Evolutionary conservation across 1,139 yeast genomes (phyloP), one percentile per base, ranked within the genome.

Genomic region (Pneumocystis carinii): DNA sequence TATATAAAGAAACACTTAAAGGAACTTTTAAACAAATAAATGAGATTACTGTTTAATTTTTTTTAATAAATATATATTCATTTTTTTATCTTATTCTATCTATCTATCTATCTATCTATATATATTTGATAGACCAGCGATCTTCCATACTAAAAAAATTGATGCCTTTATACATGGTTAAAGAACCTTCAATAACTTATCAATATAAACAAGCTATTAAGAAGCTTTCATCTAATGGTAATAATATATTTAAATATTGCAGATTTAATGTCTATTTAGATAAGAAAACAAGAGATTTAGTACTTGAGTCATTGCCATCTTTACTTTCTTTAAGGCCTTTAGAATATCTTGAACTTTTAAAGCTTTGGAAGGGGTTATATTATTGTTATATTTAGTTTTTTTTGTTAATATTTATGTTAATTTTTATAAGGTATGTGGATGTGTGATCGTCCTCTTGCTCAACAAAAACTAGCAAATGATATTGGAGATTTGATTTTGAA

Each of bases 1-100:
- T 92, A 74, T 94, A 97, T 97, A 90, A 90, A 77, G 98, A 94
- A 76, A 88, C 86, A 72, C 78, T 90, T 69, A 85, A 85, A 71
- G 97, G 97, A 62, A 85, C 85, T 71, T 92, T 98, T 98, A 97
- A 90, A 76, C 80, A 89, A 67, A 96, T 97, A 42, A 97, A 97
- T 63, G 94, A 86, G 72, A 92, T 92, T 68, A 92, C 87, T 70
- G 94, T 87, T 75, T 87, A 76, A 69, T 42, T 41, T 24, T 15
- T 15, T 3, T 4, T 35, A 42, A 36, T 14, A 63, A 59, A 24
- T 24, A 19, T 48, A 48, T 24, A 48, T 17, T 41, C 6, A 17
- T 12, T 24, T 24, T 24, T 48, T 3, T 8, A 41, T 41, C 12
- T 5, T 24, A 8, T 3, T 48, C 10, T 27, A 14, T 19, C 10